Evolutionary conservation across 1,284 basidiomycete genomes (phyloP), one percentile per base, ranked within the genome.

Genomic region (Coniferiporia weirii): DNA sequence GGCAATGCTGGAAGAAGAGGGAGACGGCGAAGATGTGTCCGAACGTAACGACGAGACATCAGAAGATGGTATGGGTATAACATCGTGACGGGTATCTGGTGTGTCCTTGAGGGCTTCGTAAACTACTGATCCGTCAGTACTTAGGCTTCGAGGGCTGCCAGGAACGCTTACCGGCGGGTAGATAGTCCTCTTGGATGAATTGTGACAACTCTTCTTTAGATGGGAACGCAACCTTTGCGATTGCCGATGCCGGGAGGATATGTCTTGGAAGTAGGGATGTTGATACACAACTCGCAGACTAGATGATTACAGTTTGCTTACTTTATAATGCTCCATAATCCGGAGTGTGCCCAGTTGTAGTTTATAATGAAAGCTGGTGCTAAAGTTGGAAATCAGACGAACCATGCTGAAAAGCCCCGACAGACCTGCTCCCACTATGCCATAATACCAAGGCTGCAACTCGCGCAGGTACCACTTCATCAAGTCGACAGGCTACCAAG

Each of bases 261-360:
- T 83, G 84, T 69, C 87, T 89, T 60, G 34, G 56, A 35, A 58
- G 65, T 64, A 27, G 3, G 27, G 27, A 27, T 5, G 5, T 27
- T 27, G 27, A 27, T 27, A 27, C 27, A 27, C 27, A 27, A 5
- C 27, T 27, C 27, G 27, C 27, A 5, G 27, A 27, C 27, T 27
- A 5, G 5, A 27, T 27, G 27, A 27, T 27, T 27, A 5, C 2
- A 5, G 2, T 27, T 12, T 35, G 74, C 79, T 57, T 65, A 87
- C 84, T 87, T 93, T 61, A 83, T 76, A 51, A 94, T 69, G 43
- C 73, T 82, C 91, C 91, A 95, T 62, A 91, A 74, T 15, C 89
- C 85, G 1, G 84, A 79, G 70, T 93, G 87, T 15, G 85, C 73
- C 91, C 91, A 95, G 8, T 87, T 86, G 68, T 88, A 91, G 71